A percentile compares a stretch with the other conserved stretches of the same genome.
Evolutionary conservation across 495 filamentous ascomycete species (phyloP).

Genomic region (Trypethelium eluteriae): DNA sequence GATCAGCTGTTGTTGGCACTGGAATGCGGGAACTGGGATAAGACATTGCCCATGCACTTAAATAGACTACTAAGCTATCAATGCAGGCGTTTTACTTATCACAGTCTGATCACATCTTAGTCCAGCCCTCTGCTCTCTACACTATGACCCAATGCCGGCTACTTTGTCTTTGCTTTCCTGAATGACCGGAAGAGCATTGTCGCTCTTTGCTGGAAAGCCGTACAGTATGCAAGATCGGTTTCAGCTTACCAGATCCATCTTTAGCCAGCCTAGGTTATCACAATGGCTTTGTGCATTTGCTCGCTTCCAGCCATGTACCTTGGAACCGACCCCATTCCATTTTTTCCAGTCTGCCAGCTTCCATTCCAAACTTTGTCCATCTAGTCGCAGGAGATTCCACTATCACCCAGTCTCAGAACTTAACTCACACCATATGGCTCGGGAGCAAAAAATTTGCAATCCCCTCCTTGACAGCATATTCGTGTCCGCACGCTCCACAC

Average conservation of each 20-base stretch:
- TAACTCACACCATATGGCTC: slow-evolving; percentile 61
- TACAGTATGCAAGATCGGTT: background rate
- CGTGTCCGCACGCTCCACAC: slow-evolving; percentile 85
- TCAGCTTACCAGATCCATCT: background rate
- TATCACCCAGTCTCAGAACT: background rate
- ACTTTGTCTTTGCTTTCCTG: too few species aligned
- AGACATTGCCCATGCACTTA: background rate
- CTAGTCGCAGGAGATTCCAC: too few species aligned
- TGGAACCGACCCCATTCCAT: background rate
- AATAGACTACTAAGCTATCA: background rate
- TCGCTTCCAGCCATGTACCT: background rate
- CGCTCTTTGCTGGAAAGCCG: too few species aligned
- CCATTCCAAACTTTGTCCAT: too few species aligned
- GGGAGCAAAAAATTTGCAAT: slow-evolving; percentile 95
- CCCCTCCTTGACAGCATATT: slow-evolving; percentile 87
- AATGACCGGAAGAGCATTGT: too few species aligned
- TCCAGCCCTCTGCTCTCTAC: too few species aligned
- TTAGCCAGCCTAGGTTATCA: background rate
- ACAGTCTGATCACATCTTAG: background rate
- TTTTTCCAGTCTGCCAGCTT: background rate
- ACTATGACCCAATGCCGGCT: too few species aligned
- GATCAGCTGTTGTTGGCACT: background rate
- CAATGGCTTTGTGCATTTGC: background rate
- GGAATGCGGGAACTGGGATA: background rate
- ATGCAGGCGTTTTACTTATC: background rate